Conservation (phyloP, 768 basidiomycete species). For the Tephrocybe rancida region DNA sequence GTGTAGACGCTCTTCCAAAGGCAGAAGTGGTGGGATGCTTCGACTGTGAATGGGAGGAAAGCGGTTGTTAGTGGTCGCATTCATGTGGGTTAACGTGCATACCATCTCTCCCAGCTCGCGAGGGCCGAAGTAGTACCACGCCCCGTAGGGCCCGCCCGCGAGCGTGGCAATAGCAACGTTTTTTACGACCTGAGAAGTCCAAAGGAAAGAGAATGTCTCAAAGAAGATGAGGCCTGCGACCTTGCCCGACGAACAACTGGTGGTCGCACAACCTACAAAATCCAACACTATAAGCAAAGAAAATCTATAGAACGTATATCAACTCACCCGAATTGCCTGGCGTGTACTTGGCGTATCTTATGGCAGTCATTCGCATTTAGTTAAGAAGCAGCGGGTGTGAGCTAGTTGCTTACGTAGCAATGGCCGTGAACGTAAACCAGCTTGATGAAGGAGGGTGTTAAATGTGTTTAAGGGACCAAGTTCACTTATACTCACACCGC, state of each 20-base stretch:
- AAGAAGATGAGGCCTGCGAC: constrained; percentile 82
- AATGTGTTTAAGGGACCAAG: background rate
- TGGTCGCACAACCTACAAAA: constrained; percentile 45
- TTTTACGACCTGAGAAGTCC: constrained; percentile 82
- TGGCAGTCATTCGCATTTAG: background rate
- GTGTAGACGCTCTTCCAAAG: constrained; percentile 73
- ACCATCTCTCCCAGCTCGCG: constrained; percentile 66
- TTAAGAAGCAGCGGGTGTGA: background rate
- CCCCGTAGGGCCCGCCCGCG: constrained; percentile 77
- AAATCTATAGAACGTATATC: too few species aligned
- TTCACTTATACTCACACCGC: constrained; percentile 54
- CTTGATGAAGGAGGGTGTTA: constrained; percentile 31
- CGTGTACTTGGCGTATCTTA: constrained; percentile 68
- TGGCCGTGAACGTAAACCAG: constrained; percentile 78
- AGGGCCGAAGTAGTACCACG: constrained; percentile 88
- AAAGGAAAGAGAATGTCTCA: constrained; percentile 81
- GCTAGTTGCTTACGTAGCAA: constrained; percentile 57
- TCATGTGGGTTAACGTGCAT: constrained; percentile 12
- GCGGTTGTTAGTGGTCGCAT: background rate
- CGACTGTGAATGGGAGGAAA: constrained; percentile 41
- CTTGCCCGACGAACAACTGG: constrained; percentile 67
- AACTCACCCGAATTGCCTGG: constrained; percentile 69
- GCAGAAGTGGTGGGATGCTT: constrained; percentile 70
- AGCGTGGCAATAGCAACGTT: constrained; percentile 81
- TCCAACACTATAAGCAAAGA: too few species aligned